Conservation (phyloP, 495 filamentous ascomycete species). For the Neurospora sublineolata region DNA sequence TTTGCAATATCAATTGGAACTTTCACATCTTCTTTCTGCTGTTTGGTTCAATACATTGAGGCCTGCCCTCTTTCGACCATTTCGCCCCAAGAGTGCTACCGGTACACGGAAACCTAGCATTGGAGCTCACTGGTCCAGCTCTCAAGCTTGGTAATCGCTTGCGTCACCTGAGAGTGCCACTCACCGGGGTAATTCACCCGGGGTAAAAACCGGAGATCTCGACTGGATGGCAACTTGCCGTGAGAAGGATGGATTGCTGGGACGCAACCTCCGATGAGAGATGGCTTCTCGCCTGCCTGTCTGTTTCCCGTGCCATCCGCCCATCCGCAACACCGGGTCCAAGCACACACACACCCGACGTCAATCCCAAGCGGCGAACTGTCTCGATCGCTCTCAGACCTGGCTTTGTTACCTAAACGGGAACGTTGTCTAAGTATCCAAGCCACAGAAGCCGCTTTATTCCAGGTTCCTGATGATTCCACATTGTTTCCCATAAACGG, state of each 20-base stretch:
- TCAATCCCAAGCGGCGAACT: not conserved
- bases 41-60: not conserved
- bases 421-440: not conserved
- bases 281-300: not conserved
- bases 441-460: not conserved
- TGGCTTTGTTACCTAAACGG: not conserved
- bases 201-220: not conserved
- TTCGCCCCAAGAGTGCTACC: not conserved
- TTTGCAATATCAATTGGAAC: not conserved
- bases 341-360: not conserved
- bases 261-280: not conserved
- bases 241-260: not conserved
- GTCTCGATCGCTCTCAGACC: not conserved
- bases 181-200: not conserved
- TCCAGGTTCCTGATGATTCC: not conserved
- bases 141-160: not conserved
- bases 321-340: not conserved
- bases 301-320: not conserved
- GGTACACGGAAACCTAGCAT: not conserved
- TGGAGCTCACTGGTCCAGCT: not conserved
- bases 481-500: not conserved
- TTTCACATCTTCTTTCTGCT: not conserved
- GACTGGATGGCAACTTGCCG: not conserved
- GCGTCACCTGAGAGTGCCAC: not conserved
- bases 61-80: not conserved